Evolutionary conservation across 176 grass and related monocot genomes (phyloP).

Genomic region (Oryza brachyantha): DNA sequence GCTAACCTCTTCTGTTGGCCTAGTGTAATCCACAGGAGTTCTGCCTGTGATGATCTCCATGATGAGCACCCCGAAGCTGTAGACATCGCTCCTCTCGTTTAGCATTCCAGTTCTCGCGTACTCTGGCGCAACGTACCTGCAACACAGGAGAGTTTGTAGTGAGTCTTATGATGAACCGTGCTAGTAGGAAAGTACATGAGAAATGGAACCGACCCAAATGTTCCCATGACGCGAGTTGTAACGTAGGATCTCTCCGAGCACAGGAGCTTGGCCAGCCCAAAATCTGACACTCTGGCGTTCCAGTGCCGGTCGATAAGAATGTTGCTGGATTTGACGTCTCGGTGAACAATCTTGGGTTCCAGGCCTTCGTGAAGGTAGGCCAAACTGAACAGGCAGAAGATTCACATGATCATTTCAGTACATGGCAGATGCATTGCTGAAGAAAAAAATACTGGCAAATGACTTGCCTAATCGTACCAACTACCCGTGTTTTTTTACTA

Average conservation of each 20-base stretch:
- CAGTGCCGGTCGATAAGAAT: constrained; percentile 83
- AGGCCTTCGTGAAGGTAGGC: constrained; percentile 94
- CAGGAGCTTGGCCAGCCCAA: constrained; percentile 84
- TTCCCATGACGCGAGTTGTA: constrained; percentile 86
- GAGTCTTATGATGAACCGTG: background rate
- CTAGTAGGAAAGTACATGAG: background rate
- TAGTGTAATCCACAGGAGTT: constrained; percentile 89
- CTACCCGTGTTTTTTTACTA: background rate
- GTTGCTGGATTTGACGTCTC: constrained; percentile 95
- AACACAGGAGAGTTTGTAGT: background rate
- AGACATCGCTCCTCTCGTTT: constrained; percentile 91
- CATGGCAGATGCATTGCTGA: background rate
- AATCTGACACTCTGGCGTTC: constrained; percentile 89
- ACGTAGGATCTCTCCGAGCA: constrained; percentile 71
- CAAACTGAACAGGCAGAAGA: constrained; percentile 49
- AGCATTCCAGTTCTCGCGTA: constrained; percentile 90
- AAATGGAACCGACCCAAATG: constrained; percentile 68
- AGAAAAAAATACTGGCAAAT: constrained; percentile 14
- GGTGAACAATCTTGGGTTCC: constrained; percentile 91
- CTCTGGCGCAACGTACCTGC: constrained; percentile 86
- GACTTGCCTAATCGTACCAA: constrained; percentile 2
- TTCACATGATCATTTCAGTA: background rate
- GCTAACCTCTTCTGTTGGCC: constrained; percentile 57
- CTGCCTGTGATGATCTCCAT: constrained; percentile 89
- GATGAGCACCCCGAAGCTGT: constrained; percentile 88